Conservation (phyloP, 371 early-diverging fungal species). For the Mucor indicus region DNA sequence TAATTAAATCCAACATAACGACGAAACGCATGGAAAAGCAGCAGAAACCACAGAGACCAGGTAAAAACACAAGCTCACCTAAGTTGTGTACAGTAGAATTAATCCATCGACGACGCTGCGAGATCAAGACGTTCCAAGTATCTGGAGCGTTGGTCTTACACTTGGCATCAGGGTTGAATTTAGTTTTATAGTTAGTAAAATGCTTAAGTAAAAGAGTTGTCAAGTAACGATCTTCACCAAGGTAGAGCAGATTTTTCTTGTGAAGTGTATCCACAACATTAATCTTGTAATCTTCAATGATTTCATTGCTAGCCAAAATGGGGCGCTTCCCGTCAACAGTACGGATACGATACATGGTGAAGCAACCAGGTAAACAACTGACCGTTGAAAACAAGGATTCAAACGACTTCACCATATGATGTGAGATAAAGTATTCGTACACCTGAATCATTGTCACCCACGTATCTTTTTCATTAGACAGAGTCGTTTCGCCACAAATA, state of each 20-base stretch:
- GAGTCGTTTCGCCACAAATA: slow-evolving; percentile 75
- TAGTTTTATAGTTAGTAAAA: slow-evolving; percentile 91
- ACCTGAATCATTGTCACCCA: slow-evolving; percentile 89
- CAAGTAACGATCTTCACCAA: slow-evolving; percentile 85
- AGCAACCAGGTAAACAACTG: slow-evolving; percentile 88
- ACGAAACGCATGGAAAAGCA: slow-evolving; percentile 97
- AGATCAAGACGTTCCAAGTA: slow-evolving; percentile 84
- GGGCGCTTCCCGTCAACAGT: slow-evolving; percentile 78
- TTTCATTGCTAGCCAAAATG: slow-evolving; percentile 78
- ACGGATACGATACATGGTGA: slow-evolving; percentile 86
- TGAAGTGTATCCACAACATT: slow-evolving; percentile 95
- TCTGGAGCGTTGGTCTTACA: slow-evolving; percentile 96
- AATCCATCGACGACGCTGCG: slow-evolving; percentile 96
- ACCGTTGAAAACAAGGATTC: slow-evolving; percentile 78
- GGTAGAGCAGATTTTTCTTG: slow-evolving; percentile 78
- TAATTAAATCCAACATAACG: slow-evolving; percentile 85
- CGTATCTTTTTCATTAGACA: slow-evolving; percentile 76
- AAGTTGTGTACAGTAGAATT: slow-evolving; percentile 95
- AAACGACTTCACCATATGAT: slow-evolving; percentile 76
- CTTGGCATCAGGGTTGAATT: slow-evolving; percentile 91
- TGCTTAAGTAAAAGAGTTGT: slow-evolving; percentile 97
- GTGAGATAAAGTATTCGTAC: slow-evolving; percentile 80
- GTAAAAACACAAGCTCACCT: slow-evolving; percentile 81
- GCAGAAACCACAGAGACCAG: slow-evolving; percentile 89
- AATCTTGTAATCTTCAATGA: slow-evolving; percentile 90